These are phyloP conservation scores for Coprinopsis cinerea DNA, from an alignment of 768 basidiomycete species.

Conservation along the genomic window DNA sequence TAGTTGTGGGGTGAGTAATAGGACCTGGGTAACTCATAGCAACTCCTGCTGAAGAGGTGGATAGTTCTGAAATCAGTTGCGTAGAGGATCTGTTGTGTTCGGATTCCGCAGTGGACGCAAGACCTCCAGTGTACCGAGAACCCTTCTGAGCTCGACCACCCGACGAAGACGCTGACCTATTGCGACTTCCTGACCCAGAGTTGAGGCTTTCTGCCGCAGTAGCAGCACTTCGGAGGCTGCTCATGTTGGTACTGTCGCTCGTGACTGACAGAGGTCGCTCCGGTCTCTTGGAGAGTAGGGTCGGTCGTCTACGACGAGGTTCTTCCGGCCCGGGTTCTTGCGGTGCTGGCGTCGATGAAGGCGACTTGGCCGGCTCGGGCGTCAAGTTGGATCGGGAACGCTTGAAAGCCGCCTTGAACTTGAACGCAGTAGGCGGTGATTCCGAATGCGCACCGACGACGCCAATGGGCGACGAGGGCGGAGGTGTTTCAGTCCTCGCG, in stretches of 20 bases:
- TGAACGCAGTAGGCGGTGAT: conserved; percentile 56
- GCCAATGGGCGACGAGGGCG: conserved; percentile 26
- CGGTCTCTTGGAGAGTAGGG: conserved; percentile 22
- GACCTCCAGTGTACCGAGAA: conserved; percentile 2
- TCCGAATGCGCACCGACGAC: conserved; percentile 19
- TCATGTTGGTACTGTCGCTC: conserved; percentile 52
- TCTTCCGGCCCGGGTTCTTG: conserved; percentile 12
- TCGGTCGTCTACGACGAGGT: conserved; percentile 17
- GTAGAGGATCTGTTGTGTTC: neutral
- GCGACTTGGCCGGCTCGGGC: conserved; percentile 28
- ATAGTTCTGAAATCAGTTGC: conserved; percentile 4
- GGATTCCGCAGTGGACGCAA: conserved; percentile 8
- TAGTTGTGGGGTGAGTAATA: conserved; percentile 17
- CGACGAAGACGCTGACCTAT: conserved; percentile 14
- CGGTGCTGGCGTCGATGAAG: conserved; percentile 18
- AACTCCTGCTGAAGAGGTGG: conserved; percentile 24
- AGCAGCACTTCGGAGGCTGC: conserved; percentile 54
- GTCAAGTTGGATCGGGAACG: conserved; percentile 56
- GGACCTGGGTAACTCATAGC: conserved; percentile 7
- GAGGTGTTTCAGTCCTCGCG: conserved; percentile 41
- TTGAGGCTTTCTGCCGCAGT: conserved; percentile 43
- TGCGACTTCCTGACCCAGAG: conserved; percentile 19
- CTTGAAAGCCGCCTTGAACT: conserved; percentile 59
- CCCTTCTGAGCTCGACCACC: conserved; percentile 5
- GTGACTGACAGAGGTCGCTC: conserved; percentile 55